Evolutionary conservation across 176 grass and related monocot genomes (phyloP), one percentile per base, ranked within the genome.

Genomic region (Eleusine coracana): DNA sequence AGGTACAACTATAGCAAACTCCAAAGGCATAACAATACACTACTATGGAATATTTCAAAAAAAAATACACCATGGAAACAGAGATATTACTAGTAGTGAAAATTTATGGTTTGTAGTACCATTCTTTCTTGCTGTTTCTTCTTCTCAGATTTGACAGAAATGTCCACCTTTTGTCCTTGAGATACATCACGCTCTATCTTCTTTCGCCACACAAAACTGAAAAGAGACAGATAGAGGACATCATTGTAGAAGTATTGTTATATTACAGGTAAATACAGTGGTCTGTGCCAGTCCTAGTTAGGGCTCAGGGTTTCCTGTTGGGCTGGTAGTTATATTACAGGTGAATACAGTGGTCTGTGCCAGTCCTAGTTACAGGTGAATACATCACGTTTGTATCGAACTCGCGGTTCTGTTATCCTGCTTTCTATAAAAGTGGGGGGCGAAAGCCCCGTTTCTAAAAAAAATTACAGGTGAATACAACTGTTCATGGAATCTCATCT

Each of bases 161-260:
- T 90, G 29, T 98, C 91, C 41, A 91, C 63, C 70, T 80, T 87
- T 84, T 88, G 87, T 69, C 96, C 96, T 88, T 95, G 91, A 80
- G 80, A 42, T 44, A 98, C 80, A 93, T 95, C 91, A 34, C 83
- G 84, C 83, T 98, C 96, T 87, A 95, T 98, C 87, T 98, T 98
- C 83, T 98, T 98, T 84, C 89, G 89, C 96, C 96, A 98, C 52
- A 98, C 93, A 92, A 96, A 98, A 0, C 96, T 96, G 85, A 50
- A 80, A 87, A 51, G 2, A 42, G 36, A 79, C 20, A 79, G 50
- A 74, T 68, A 83, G 34, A 85, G 17, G n/a, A 2, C 6, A 68
- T 65, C 36, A 31, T 79, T 85, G n/a, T 77, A 77, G 54, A 52
- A 77, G 18, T 58, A 66, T 73, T 27, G 28, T 66, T 82, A 16